These are phyloP conservation scores for Irpex rosettiformis DNA, from an alignment of 1,284 basidiomycete genomes.

Conservation along the genomic window DNA sequence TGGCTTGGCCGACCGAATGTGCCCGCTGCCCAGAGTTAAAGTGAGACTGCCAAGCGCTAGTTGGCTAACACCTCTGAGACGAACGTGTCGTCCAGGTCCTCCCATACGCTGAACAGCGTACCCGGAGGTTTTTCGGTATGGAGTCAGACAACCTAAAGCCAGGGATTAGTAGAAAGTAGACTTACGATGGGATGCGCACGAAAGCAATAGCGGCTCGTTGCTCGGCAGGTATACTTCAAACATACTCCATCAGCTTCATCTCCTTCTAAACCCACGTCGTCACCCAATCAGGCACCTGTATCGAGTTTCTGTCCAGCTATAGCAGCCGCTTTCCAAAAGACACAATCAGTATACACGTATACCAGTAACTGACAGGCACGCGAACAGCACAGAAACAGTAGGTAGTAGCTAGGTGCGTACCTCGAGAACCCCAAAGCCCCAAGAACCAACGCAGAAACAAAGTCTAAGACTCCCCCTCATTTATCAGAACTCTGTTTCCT, in stretches of 20 bases:
- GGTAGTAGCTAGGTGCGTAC: conserved; percentile 26
- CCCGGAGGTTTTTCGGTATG: too few species aligned
- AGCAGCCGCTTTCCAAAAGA: conserved; percentile 40
- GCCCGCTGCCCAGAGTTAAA: conserved; percentile 44
- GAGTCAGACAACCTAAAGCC: conserved; percentile 32
- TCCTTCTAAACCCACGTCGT: conserved; percentile 57
- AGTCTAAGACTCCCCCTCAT: conserved; percentile 35
- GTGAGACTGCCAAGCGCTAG: not conserved
- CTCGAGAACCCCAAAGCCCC: conserved; percentile 77
- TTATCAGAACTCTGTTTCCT: not conserved
- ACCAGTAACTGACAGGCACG: too few species aligned
- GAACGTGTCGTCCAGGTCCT: conserved; percentile 40
- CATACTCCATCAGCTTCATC: conserved; percentile 45
- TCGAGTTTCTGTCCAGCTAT: conserved; percentile 39
- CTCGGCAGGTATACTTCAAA: conserved; percentile 51
- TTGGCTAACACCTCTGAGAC: not conserved
- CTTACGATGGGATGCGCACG: conserved; percentile 58
- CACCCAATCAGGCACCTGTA: conserved; percentile 61
- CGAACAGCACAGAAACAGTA: not conserved
- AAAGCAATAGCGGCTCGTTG: conserved; percentile 55
- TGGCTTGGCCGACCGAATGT: conserved; percentile 38
- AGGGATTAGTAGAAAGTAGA: not conserved
- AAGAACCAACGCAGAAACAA: conserved; percentile 47
- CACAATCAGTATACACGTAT: not conserved
- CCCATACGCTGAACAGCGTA: conserved; percentile 52